Conservation (phyloP, 176 grass and related monocot genomes). For the Aegilops longissima region DNA sequence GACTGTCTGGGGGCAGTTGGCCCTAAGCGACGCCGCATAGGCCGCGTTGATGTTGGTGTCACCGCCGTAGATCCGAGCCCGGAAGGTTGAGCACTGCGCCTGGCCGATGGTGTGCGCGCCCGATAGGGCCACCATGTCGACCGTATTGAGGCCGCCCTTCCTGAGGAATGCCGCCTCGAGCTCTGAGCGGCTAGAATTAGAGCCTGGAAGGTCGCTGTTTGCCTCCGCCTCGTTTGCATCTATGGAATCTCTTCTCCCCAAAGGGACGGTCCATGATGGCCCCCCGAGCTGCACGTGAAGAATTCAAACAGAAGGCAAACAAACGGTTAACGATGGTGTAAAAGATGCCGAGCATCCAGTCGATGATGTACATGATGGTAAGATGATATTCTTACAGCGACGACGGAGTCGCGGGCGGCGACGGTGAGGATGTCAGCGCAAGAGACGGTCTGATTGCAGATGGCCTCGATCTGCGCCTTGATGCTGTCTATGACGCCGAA, state of each 20-base stretch:
- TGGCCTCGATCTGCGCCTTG: too few relatives aligned
- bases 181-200: background rate
- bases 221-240: background rate
- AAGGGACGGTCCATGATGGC: conserved; percentile 24
- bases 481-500: too few relatives aligned
- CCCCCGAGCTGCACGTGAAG: conserved; percentile 25
- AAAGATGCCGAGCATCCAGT: too few relatives aligned
- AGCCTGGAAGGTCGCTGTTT: background rate
- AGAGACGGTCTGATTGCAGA: conserved; percentile 28
- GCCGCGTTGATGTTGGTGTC: conserved; percentile 33
- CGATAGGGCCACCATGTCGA: conserved; percentile 1
- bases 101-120: conserved; percentile 17
- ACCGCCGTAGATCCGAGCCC: conserved; percentile 44
- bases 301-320: background rate
- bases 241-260: conserved; percentile 46
- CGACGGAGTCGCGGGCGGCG: conserved; percentile 22
- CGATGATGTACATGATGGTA: background rate
- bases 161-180: background rate
- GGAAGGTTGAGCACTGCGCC: conserved; percentile 49
- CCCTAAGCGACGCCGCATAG: background rate
- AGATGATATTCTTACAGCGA: too few relatives aligned
- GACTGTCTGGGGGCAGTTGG: conserved; percentile 13
- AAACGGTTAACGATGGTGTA: background rate
- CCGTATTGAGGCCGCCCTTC: background rate
- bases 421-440: conserved; percentile 80